Base-by-base conservation (phyloP, 129 eudicot species). In the Scalesia atractyloides region DNA sequence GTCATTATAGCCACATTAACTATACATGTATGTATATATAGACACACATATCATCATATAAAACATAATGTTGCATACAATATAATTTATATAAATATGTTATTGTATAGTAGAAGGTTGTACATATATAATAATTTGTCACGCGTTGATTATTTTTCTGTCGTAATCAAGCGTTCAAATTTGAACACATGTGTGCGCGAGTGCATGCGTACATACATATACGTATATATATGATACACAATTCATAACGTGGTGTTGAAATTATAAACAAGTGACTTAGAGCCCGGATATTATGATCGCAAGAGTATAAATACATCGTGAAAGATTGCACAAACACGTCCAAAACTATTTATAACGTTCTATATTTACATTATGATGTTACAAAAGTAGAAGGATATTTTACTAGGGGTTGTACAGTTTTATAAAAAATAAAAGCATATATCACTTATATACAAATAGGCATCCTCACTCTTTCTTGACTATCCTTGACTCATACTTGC, bases 361-460 rank as follows among this genome's bases (percentile, higher is more conserved):
- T 48, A 59, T 68, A 17, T 57, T 26, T 58, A 68, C 64, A 60
- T 61, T 15, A 76, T 61, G 39, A 39, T 39, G n/a, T n/a, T n/a
- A n/a, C n/a, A n/a, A n/a, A 39, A 39, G n/a, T 16, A 47, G 51
- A 52, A 78, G 41, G 12, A 43, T 43, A 52, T 48, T 70, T 71
- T 70, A 50, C 51, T 11, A 26, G 16, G n/a, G 64, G 73, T 19
- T 16, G 39, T 51, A 70, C 70, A 78, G 44, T 50, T 70, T 39
- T 39, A 78, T 51, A 50, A 76, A 76, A 47, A 57, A 58, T 68
- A 76, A 76, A 76, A 76, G 52, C 81, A 68, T 63, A 70, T 73
- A 66, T 76, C 68, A 76, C 9, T 39, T 39, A 39, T 79, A 57
- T 79, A 69, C 73, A 80, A 76, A 69, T 61, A 74, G 80, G 84